phyloP scores from a whole-genome alignment of 2,329 filamentous ascomycete genomes.

The Cladophialophora bantiana region DNA sequence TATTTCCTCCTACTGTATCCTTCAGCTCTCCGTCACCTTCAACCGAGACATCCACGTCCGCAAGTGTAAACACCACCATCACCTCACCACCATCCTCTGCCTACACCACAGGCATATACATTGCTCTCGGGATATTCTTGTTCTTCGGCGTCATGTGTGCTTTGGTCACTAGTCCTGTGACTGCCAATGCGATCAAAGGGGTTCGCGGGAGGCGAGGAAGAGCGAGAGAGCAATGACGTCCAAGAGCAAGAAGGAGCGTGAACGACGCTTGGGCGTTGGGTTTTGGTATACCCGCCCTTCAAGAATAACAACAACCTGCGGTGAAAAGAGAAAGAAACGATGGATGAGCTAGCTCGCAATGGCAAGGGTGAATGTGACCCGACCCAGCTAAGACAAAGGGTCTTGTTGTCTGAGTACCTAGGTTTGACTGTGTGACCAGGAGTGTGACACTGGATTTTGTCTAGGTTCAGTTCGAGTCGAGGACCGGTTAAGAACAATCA shows the following conservation, averaged over 20 bases:
- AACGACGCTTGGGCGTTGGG: background rate
- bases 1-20: background rate
- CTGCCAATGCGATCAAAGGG: background rate
- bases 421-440: too few relatives aligned
- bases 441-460: too few relatives aligned
- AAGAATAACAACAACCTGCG: background rate
- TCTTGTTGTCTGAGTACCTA: too few relatives aligned
- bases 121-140: constrained; percentile 27
- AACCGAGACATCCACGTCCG: background rate
- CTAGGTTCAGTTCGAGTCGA: too few relatives aligned
- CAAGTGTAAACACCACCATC: constrained; percentile 5
- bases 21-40: background rate
- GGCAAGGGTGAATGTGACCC: background rate
- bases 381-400: background rate
- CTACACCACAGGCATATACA: constrained; percentile 19
- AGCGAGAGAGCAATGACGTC: background rate
- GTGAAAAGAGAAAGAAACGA: background rate
- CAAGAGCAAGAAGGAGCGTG: background rate
- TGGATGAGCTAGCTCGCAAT: background rate
- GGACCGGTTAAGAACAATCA: too few relatives aligned
- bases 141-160: constrained; percentile 27
- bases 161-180: constrained; percentile 16
- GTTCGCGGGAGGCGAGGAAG: background rate
- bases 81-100: constrained; percentile 14
- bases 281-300: background rate